Evolutionary conservation across 768 basidiomycete species (phyloP).

Genomic region (Auricularia cornea): DNA sequence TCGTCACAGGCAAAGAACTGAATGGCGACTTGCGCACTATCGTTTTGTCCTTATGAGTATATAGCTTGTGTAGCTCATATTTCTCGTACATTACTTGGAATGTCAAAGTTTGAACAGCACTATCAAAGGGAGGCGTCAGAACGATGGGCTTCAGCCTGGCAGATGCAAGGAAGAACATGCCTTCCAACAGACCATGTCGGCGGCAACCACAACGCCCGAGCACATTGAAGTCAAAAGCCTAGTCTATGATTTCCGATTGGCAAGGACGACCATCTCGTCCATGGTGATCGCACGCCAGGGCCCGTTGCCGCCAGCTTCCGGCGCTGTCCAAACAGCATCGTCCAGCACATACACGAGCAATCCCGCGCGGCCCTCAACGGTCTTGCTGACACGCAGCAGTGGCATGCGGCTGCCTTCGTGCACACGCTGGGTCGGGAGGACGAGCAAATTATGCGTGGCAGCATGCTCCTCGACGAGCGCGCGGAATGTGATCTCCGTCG

Average conservation of each 20-base stretch:
- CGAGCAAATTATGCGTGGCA: conserved; percentile 75
- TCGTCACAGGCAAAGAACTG: neutral
- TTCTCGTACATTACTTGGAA: too few relatives aligned
- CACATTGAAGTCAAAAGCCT: neutral
- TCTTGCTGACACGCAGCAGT: conserved; percentile 71
- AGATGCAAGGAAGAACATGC: too few relatives aligned
- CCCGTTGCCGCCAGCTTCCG: conserved; percentile 38
- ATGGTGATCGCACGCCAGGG: conserved; percentile 70
- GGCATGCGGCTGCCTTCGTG: conserved; percentile 86
- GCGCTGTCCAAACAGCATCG: conserved; percentile 86
- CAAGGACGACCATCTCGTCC: conserved; percentile 80
- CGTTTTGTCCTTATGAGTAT: too few relatives aligned
- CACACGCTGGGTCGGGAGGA: conserved; percentile 78
- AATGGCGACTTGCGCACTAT: neutral
- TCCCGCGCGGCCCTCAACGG: conserved; percentile 77
- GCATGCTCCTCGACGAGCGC: conserved; percentile 89
- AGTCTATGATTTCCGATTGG: conserved; percentile 17
- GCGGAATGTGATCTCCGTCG: conserved; percentile 85
- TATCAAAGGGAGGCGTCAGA: too few relatives aligned
- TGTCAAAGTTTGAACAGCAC: too few relatives aligned
- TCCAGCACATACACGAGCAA: conserved; percentile 83
- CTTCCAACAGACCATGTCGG: too few relatives aligned
- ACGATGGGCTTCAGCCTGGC: too few relatives aligned
- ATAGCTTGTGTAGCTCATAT: too few relatives aligned
- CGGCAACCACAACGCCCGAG: too few relatives aligned